phyloP scores from a whole-genome alignment of 2,329 filamentous ascomycete genomes.

The Dactylellina sp. region DNA sequence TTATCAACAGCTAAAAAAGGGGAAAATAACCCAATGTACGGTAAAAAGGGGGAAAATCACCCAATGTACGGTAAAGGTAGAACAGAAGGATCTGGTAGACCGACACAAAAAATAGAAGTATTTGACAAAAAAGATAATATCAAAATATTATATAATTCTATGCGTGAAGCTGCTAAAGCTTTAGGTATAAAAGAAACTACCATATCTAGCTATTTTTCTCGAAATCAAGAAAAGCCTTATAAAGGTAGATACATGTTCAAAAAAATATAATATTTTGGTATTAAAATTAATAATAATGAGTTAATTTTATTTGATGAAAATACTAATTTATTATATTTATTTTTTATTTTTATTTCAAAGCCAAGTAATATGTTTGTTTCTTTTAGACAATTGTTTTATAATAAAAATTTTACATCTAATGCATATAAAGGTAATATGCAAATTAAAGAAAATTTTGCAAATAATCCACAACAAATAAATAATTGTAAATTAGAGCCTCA shows the following conservation, averaged over 20 bases:
- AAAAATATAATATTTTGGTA: slow-evolving; percentile 48
- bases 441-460: slow-evolving; percentile 32
- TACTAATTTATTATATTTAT: slow-evolving; percentile 20
- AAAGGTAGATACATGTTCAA: slow-evolving; percentile 30
- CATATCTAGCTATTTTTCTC: slow-evolving; percentile 22
- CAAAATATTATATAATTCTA: slow-evolving; percentile 43
- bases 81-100: slow-evolving; percentile 25
- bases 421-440: slow-evolving; percentile 45
- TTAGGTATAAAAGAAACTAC: slow-evolving; percentile 16
- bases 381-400: slow-evolving; percentile 19
- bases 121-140: slow-evolving; percentile 50
- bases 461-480: slow-evolving; percentile 21
- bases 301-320: slow-evolving; percentile 36
- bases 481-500: slow-evolving; percentile 37
- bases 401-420: slow-evolving; percentile 37
- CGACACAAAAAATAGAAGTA: slow-evolving; percentile 51
- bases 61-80: slow-evolving; percentile 26
- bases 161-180: slow-evolving; percentile 13
- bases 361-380: slow-evolving; percentile 14
- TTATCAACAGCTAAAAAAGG: slow-evolving; percentile 11
- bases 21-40: slow-evolving; percentile 5
- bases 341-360: slow-evolving; percentile 16
- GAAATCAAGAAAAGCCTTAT: slow-evolving; percentile 31
- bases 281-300: slow-evolving; percentile 28
- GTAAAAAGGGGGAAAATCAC: slow-evolving; percentile 15